Evolutionary conservation across 129 eudicot species (phyloP), one percentile per base, ranked within the genome.

Genomic region (Dittrichia graveolens): DNA sequence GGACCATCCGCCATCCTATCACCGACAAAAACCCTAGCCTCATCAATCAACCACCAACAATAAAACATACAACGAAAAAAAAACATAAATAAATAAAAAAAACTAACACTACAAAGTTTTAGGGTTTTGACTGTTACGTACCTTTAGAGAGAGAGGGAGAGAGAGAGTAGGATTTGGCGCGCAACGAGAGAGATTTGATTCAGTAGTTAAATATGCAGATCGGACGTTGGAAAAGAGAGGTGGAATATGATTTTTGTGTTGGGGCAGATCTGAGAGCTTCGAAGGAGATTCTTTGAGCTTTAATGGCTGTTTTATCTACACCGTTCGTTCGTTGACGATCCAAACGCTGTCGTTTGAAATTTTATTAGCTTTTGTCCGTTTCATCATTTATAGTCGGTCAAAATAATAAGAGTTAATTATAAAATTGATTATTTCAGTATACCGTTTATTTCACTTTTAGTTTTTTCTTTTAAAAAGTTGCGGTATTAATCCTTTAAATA

Each of bases 151-250:
- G 71, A 52, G 65, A 74, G 48, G 65, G 66, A 46, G 58, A 65
- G 56, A 71, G 72, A 68, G 62, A 64, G 77, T 63, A 69, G 77
- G 59, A 85, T 81, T 84, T 85, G 86, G 89, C 86, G 86, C 82
- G 86, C 79, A 50, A 46, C 18, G 38, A 19, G 61, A 18, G 53
- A 18, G 70, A 69, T 48, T 41, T 53, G 70, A 34, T 60, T 59
- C 47, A 35, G 50, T 13, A 8, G 42, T 19, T 69, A 18, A 57
- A 67, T 60, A 47, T 66, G 78, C 2, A 40, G 90, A 82, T 85
- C 87, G 90, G 85, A 83, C 87, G 87, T 64, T 69, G 85, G 85
- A 77, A 80, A 85, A 50, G 38, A 37, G 81, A 45, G 53, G 79
- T 48, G 24, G 62, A 40, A 59, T 71, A 54, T 56, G 72, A 62